Base-by-base conservation (phyloP, 2,329 filamentous ascomycete species). In the Leptographium wingfieldii region DNA sequence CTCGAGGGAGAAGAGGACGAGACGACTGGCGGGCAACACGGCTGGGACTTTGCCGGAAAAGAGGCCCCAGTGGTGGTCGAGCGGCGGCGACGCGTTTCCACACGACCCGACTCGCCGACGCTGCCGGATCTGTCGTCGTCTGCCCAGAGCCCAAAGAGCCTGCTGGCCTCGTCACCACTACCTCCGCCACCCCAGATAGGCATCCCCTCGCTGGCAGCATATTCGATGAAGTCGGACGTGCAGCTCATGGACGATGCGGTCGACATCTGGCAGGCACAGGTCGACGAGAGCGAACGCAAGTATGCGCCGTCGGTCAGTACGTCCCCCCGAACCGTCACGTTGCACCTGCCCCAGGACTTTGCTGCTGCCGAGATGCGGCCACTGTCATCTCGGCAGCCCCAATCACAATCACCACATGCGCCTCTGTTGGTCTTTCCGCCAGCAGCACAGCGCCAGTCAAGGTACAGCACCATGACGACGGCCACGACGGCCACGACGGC, bases 61-160 rank as follows among this genome's bases (percentile, higher is more conserved):
- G n/a, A 25, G 46, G n/a, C 10, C 3, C 46, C 9, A 14, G 6
- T 29, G 38, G 38, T 19, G 19, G 54, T 52, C 0, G 63, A 63
- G 40, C 62, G 64, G 10, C 63, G 64, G 22, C 59, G 60, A 16
- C 61, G 61, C 19, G 31, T 63, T 6, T 62, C 62, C 14, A 59
- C 60, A 3, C 62, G 64, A 2, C 62, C 63, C 52, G 65, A 66
- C 60, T 66, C 65, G 46, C 65, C 65, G 1, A 66, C 65, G 0
- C 57, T 66, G 4, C 63, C 63, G 3, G 59, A 58, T 1, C 62
- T 2, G 16, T n/a, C 33, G n/a, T 38, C 48, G 35, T n/a, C 31
- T 35, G 57, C 35, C 19, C 38, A 22, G 27, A 49, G 27, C 49
- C 48, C 35, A 14, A 33, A 27, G 52, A 56, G 19, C 11, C 54